Evolutionary conservation across 805 yeast genomes (phyloP).

Genomic region (Candida montana): DNA sequence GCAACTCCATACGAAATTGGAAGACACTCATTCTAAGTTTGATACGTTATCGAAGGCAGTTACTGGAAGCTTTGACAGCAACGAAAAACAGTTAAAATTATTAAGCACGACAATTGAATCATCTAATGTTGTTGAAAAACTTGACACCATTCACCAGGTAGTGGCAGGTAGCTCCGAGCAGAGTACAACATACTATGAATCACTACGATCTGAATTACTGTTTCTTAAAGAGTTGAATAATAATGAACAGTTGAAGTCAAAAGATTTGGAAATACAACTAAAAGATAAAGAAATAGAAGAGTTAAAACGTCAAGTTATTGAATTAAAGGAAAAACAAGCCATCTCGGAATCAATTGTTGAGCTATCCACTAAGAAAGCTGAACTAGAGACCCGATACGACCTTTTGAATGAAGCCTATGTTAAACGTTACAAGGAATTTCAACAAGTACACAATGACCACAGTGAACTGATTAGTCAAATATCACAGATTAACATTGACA

Average conservation of each 20-base stretch:
- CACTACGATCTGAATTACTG: background rate
- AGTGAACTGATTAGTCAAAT: slow-evolving; percentile 21
- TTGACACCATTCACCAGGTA: background rate
- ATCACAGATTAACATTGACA: slow-evolving; percentile 23
- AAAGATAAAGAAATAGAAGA: slow-evolving; percentile 17
- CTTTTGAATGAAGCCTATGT: slow-evolving; percentile 22
- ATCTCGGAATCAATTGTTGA: slow-evolving; percentile 8
- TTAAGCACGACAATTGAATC: background rate
- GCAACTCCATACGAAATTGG: background rate
- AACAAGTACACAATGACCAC: slow-evolving; percentile 25
- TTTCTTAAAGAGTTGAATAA: background rate
- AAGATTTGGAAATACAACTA: slow-evolving; percentile 10
- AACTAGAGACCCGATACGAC: slow-evolving; percentile 19
- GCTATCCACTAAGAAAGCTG: slow-evolving; percentile 15
- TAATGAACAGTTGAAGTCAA: slow-evolving; percentile 1
- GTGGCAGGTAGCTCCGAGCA: background rate
- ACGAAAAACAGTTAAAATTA: background rate
- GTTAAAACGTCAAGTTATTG: slow-evolving; percentile 12
- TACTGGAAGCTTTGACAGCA: background rate
- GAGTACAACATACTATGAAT: background rate
- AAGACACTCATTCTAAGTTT: background rate
- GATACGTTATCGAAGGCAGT: background rate
- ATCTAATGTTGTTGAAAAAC: background rate
- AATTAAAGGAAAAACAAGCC: slow-evolving; percentile 1
- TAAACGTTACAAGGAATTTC: slow-evolving; percentile 24